phyloP scores from a whole-genome alignment of 2,329 filamentous ascomycete genomes.

The Pyrenophora tritici-repentis region DNA sequence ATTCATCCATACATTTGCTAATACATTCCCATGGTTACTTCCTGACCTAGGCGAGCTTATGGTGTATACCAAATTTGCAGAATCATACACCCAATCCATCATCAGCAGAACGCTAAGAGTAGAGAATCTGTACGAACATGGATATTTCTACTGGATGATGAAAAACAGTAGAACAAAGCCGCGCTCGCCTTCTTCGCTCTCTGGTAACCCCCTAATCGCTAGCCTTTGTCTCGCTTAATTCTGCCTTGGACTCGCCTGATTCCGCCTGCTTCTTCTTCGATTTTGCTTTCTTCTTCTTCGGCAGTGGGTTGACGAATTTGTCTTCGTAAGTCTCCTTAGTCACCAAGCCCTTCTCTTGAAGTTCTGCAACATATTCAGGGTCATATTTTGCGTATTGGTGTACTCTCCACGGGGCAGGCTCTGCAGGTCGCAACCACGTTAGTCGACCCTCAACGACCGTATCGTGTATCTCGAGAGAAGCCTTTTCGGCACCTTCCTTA shows the following conservation, averaged over 20 bases:
- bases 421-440: constrained; percentile 5
- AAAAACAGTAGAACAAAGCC: no score
- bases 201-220: no score
- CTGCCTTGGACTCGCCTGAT: no score
- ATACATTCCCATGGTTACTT: no score
- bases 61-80: no score
- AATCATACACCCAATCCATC: no score
- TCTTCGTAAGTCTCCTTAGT: constrained; percentile 20
- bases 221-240: neutral
- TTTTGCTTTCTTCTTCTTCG: neutral
- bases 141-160: neutral
- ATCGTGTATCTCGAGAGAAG: constrained; percentile 17
- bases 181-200: no score
- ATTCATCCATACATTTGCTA: no score
- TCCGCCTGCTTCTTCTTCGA: neutral
- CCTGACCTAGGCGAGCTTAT: no score
- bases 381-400: constrained; percentile 22
- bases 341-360: constrained; percentile 23
- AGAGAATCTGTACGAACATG: no score
- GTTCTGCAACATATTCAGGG: constrained; percentile 11
- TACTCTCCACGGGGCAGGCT: constrained; percentile 12
- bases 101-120: no score
- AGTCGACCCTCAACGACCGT: constrained; percentile 19
- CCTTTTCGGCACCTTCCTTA: constrained; percentile 27
- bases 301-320: constrained; percentile 12